A percentile compares a stretch with the other conserved stretches of the same genome.
phyloP scores from a whole-genome alignment of 345 rosid species.

The Eucalyptus urophylla region DNA sequence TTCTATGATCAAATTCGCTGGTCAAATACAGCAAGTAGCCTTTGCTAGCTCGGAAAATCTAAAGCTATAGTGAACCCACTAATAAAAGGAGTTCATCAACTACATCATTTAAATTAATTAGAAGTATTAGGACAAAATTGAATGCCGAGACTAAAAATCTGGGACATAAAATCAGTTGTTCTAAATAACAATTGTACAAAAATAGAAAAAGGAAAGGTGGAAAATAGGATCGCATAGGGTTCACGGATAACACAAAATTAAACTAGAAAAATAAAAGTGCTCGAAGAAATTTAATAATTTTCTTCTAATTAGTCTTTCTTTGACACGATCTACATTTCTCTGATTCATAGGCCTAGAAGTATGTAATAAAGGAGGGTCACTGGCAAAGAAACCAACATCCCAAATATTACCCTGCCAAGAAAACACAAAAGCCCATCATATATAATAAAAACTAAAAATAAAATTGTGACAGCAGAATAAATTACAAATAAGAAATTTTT shows the following conservation, averaged over 20 bases:
- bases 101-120: not conserved
- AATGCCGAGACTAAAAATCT: not conserved
- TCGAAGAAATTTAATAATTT: not conserved
- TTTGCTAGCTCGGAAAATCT: not conserved
- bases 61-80: not conserved
- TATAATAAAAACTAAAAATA: not conserved
- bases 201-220: not conserved
- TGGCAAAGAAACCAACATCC: constrained; percentile 76
- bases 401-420: constrained; percentile 64
- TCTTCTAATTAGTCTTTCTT: not conserved
- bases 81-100: not conserved
- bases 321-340: not conserved
- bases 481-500: not conserved
- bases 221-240: not conserved
- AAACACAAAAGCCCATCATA: not conserved
- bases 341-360: constrained; percentile 32
- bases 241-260: not conserved
- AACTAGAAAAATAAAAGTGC: not conserved
- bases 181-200: not conserved
- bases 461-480: not conserved
- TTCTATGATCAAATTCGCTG: not conserved
- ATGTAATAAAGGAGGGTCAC: constrained; percentile 65
- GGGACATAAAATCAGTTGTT: not conserved
- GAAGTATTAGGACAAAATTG: not conserved
- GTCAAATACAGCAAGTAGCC: not conserved